Evolutionary conservation across 225 moss, liverwort and hornwort species (phyloP), one percentile per base, ranked within the genome.

Genomic region (Rhytidiadelphus loreus): DNA sequence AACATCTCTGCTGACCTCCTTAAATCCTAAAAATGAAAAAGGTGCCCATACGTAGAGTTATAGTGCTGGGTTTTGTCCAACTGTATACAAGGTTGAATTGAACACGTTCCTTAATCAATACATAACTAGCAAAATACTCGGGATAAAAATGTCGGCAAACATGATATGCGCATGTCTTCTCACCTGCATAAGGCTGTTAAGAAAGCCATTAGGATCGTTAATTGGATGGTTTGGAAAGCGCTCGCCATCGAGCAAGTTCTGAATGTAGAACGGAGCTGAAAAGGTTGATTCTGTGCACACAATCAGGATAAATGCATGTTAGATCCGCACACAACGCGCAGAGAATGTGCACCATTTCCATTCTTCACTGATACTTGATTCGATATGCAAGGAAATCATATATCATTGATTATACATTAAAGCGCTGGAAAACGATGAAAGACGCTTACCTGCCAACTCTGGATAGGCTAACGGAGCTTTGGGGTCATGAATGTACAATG

Each of bases 251-350:
- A 99, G 93, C 80, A 99, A 92, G 89, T 99, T 99, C 75, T 97
- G 97, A 87, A 99, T 90, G 80, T 99, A 99, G 90, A 96, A 99
- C 28, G 98, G 98, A 78, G 97, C 95, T 86, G 98, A 96, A 88
- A 96, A 99, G 43, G 96, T 97, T 8, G 97, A 98, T 57, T 96
- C 98, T 98, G 98, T 56, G 74, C 59, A 89, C 82, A 30, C 24
- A 91, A 56, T 89, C 32, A 61, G 55, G 62, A 89, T 19, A 74
- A 26, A 81, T 77, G 60, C 75, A 91, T 81, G 81, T 93, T 29
- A 91, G 65, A 86, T 57, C 16, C 43, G 46, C 76, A 62, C 74
- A 86, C 37, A 60, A 85, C 73, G 44, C 26, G 30, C 29, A 80
- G 68, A 69, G 29, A 32, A 55, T 44, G 69, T 44, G 50, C 56